A percentile compares a stretch with the other conserved stretches of the same genome.
These are phyloP conservation scores for Lophiostoma macrostomum DNA, from an alignment of 495 filamentous ascomycete species.

Conservation along the genomic window DNA sequence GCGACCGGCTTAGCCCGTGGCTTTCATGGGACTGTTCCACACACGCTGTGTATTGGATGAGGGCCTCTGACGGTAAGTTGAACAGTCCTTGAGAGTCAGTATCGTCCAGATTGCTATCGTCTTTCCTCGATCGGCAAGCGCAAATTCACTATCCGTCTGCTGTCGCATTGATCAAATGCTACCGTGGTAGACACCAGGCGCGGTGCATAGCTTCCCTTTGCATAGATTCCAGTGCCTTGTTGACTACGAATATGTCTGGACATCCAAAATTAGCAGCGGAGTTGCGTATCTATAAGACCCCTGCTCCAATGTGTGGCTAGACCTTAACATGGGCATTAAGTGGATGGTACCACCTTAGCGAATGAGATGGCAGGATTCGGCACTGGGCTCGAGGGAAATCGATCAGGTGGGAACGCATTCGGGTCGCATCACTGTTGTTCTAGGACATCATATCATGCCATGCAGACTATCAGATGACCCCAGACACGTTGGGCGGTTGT, in stretches of 20 bases:
- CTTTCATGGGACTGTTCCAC: neutral
- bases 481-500: neutral
- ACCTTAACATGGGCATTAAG: conserved; percentile 21
- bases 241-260: conserved; percentile 2
- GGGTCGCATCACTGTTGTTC: conserved; percentile 5
- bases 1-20: neutral
- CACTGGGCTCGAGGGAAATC: neutral
- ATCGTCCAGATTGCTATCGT: no score
- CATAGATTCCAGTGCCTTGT: neutral
- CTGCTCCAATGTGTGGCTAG: conserved; percentile 17
- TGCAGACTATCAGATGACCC: conserved; percentile 20
- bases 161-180: neutral
- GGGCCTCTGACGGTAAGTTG: no score
- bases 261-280: conserved; percentile 11
- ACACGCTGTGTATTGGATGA: no score
- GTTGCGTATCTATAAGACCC: neutral
- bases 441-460: conserved; percentile 2
- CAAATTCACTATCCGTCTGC: neutral
- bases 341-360: conserved; percentile 11
- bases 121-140: no score
- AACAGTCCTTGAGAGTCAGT: no score
- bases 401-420: conserved; percentile 20
- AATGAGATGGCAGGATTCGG: conserved; percentile 3
- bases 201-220: neutral
- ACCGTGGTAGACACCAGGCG: neutral